Conservation (phyloP, 2,329 filamentous ascomycete genomes). For the Calonectria leucothoes region DNA sequence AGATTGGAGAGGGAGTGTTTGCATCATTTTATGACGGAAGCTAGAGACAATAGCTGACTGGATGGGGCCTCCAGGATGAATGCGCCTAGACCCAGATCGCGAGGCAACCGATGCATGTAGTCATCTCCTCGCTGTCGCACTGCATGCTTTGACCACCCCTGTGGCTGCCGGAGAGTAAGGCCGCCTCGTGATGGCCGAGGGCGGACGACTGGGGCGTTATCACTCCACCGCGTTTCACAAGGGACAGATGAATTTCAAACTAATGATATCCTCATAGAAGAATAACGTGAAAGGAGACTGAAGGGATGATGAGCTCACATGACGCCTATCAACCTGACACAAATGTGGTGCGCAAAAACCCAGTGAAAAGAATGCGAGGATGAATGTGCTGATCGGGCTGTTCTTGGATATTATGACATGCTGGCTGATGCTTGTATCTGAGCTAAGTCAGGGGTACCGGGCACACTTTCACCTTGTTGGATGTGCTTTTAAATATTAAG, state of each 20-base stretch:
- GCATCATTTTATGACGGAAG: neutral
- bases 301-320: neutral
- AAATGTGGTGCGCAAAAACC: neutral
- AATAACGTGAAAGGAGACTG: neutral
- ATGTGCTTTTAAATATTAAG: neutral
- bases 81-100: neutral
- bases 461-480: too few relatives aligned
- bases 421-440: too few relatives aligned
- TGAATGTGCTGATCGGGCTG: neutral
- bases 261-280: neutral
- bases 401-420: too few relatives aligned
- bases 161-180: neutral
- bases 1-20: neutral
- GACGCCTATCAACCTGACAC: neutral
- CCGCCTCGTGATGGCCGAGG: neutral
- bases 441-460: neutral
- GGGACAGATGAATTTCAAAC: neutral
- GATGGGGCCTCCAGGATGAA: neutral
- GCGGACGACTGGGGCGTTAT: neutral
- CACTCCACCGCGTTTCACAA: neutral
- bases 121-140: neutral
- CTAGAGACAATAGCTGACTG: neutral
- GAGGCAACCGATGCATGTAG: neutral
- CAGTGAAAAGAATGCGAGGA: neutral
- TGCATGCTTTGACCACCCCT: slow-evolving; percentile 11